Percentiles rank a stretch among this genome's conserved stretches.
phyloP scores from a whole-genome alignment of 139 green algal species.

The Haematococcus sp. region DNA sequence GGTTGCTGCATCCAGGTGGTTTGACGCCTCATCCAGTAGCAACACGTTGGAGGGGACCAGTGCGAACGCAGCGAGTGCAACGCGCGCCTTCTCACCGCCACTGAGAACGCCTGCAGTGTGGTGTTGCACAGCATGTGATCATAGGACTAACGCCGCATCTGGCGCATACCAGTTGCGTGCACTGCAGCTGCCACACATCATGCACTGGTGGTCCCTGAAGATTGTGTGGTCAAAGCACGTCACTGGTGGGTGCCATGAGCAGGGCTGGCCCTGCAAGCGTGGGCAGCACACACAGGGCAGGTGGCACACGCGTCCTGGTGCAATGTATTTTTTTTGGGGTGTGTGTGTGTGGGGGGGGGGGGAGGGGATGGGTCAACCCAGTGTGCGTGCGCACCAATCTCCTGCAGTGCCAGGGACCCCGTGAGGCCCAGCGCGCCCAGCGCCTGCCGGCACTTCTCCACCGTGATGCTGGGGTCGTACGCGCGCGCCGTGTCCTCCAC shows the following conservation, averaged over 20 bases:
- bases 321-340: too few relatives aligned
- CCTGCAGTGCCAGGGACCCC: slow-evolving; percentile 50
- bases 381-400: slow-evolving; percentile 59
- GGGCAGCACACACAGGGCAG: too few relatives aligned
- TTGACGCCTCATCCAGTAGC: slow-evolving; percentile 77
- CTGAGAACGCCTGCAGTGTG: slow-evolving; percentile 38
- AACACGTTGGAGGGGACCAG: slow-evolving; percentile 68
- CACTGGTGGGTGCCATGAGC: too few relatives aligned
- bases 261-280: too few relatives aligned
- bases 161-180: too few relatives aligned
- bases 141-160: too few relatives aligned
- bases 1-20: slow-evolving; percentile 71
- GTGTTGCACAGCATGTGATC: too few relatives aligned
- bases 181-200: too few relatives aligned
- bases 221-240: too few relatives aligned
- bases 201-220: background rate
- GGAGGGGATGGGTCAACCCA: too few relatives aligned
- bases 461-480: slow-evolving; percentile 52
- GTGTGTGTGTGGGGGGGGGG: too few relatives aligned
- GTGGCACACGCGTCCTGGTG: too few relatives aligned
- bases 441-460: slow-evolving; percentile 49
- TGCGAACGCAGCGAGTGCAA: slow-evolving; percentile 67
- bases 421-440: slow-evolving; percentile 70
- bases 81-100: slow-evolving; percentile 66
- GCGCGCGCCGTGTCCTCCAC: slow-evolving; percentile 49